Conservation (phyloP, 345 rosid genomes). For the Sisymbrium irio region DNA sequence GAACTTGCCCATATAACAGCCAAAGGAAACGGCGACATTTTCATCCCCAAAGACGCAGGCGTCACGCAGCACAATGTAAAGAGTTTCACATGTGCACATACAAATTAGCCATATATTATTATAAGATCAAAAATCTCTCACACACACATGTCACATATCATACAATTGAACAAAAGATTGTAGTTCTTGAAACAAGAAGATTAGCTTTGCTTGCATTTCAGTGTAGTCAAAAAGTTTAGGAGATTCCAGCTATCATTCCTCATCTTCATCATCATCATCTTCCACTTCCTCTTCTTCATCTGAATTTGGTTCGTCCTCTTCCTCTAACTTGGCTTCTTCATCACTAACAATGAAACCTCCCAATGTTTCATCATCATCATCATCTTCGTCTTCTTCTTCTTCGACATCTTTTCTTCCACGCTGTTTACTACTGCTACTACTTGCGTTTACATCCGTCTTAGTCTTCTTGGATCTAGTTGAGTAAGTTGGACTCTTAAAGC, state of each 20-base stretch:
- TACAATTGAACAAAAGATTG: slow-evolving; percentile 14
- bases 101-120: background rate
- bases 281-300: slow-evolving; percentile 41
- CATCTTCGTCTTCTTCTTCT: slow-evolving; percentile 18
- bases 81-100: background rate
- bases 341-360: slow-evolving; percentile 75
- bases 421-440: slow-evolving; percentile 1
- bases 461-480: slow-evolving; percentile 54
- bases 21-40: background rate
- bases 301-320: slow-evolving; percentile 38
- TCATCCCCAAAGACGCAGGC: background rate
- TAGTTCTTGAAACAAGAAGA: background rate
- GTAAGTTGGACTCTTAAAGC: slow-evolving; percentile 35
- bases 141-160: background rate
- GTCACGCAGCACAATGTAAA: background rate
- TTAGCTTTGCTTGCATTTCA: slow-evolving; percentile 13
- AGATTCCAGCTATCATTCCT: background rate
- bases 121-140: background rate
- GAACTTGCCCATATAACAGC: background rate
- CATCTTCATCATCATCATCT: slow-evolving; percentile 20
- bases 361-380: slow-evolving; percentile 51
- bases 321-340: slow-evolving; percentile 38
- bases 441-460: slow-evolving; percentile 19
- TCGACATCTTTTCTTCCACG: slow-evolving; percentile 25
- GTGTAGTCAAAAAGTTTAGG: background rate